Conservation (phyloP, 352 stramenopile species). For the Pythium biforme region DNA sequence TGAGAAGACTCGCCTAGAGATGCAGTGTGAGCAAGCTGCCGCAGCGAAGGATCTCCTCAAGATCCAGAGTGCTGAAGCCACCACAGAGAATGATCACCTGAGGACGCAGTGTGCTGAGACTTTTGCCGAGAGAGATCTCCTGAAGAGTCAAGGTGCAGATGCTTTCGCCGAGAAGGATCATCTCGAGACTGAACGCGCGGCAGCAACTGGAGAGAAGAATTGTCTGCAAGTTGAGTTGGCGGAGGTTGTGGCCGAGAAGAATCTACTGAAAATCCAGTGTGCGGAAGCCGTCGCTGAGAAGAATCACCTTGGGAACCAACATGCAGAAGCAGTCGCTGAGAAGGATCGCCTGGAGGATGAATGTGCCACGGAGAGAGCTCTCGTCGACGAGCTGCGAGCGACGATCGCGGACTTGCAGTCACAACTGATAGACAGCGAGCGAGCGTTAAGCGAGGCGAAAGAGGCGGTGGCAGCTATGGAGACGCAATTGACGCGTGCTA, state of each 20-base stretch:
- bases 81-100: neutral
- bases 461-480: neutral
- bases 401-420: slow-evolving; percentile 1
- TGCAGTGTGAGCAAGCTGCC: too few species aligned
- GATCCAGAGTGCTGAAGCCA: neutral
- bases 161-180: neutral
- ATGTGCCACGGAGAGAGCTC: neutral
- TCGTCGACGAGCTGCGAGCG: neutral
- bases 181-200: neutral
- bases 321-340: neutral
- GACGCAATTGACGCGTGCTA: slow-evolving; percentile 4
- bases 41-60: neutral
- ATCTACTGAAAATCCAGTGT: neutral
- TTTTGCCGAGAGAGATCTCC: neutral
- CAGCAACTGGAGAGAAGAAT: neutral
- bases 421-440: neutral
- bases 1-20: neutral
- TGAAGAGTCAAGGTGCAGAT: neutral
- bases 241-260: neutral
- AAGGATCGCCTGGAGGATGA: slow-evolving; percentile 1
- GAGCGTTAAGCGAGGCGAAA: neutral
- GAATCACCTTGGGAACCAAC: neutral
- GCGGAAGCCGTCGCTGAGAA: neutral
- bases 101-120: neutral
- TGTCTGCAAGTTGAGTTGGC: neutral